Conservation (phyloP, 176 grass and related monocot genomes). For the Musa beccarii region DNA sequence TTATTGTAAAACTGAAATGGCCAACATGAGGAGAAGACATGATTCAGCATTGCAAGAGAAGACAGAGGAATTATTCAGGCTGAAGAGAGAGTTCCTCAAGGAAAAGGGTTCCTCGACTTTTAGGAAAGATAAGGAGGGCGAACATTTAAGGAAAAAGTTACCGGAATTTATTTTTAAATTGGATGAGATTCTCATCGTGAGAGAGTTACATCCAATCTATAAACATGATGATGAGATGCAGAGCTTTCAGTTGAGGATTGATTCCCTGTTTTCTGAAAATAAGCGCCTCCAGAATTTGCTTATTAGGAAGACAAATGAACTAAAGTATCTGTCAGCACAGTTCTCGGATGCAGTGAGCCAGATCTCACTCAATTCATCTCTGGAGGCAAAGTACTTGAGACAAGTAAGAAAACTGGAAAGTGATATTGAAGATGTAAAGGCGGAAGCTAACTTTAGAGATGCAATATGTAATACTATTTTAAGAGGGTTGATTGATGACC, state of each 20-base stretch:
- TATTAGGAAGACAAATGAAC: slow-evolving; percentile 33
- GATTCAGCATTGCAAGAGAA: slow-evolving; percentile 49
- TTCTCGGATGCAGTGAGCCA: slow-evolving; percentile 41
- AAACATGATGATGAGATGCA: slow-evolving; percentile 22
- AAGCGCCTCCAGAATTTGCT: slow-evolving; percentile 35
- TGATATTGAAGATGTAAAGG: slow-evolving; percentile 43
- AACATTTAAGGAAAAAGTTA: slow-evolving; percentile 37
- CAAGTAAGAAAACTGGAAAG: slow-evolving; percentile 29
- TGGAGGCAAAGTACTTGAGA: slow-evolving; percentile 24
- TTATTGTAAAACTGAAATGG: slow-evolving; percentile 56
- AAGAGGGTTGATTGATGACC: slow-evolving; percentile 29
- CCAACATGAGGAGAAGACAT: slow-evolving; percentile 43
- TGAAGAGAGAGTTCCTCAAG: slow-evolving; percentile 65
- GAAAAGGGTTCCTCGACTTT: slow-evolving; percentile 36
- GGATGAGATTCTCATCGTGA: slow-evolving; percentile 39
- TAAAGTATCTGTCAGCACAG: slow-evolving; percentile 48
- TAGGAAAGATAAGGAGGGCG: slow-evolving; percentile 67
- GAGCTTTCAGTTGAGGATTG: slow-evolving; percentile 45
- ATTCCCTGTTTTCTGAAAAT: slow-evolving; percentile 43
- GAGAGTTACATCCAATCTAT: slow-evolving; percentile 23
- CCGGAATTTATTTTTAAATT: slow-evolving; percentile 45
- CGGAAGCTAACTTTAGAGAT: slow-evolving; percentile 37
- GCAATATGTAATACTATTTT: slow-evolving; percentile 32
- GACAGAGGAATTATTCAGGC: slow-evolving; percentile 77
- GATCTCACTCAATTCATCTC: slow-evolving; percentile 11